Evolutionary conservation across 2,329 filamentous ascomycete genomes (phyloP).

Genomic region (Colletotrichum neosansevieriae): DNA sequence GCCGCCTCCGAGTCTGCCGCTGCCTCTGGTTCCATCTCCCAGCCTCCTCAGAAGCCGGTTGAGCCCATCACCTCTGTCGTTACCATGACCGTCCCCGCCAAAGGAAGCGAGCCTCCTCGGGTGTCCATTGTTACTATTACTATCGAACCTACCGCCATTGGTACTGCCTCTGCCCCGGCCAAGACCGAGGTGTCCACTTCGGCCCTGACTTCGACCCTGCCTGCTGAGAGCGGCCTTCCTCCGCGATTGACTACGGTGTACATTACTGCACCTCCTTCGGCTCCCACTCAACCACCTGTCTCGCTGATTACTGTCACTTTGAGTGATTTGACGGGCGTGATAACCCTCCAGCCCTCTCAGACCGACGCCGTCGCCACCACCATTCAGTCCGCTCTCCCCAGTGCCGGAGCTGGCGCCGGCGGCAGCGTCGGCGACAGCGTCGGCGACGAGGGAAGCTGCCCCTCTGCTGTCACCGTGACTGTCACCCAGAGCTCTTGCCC

Average conservation of each 20-base stretch:
- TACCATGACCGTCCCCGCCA: constrained; percentile 34
- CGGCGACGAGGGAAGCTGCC: constrained; percentile 27
- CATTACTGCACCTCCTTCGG: constrained; percentile 28
- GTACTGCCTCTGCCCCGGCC: constrained; percentile 16
- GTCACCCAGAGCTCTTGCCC: constrained; percentile 14
- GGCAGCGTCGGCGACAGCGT: constrained; percentile 1
- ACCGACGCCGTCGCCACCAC: constrained; percentile 26
- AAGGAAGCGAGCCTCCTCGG: constrained; percentile 20
- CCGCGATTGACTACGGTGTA: constrained; percentile 33
- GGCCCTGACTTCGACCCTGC: constrained; percentile 34
- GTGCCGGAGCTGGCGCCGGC: constrained; percentile 14
- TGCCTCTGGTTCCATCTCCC: not conserved
- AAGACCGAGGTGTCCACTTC: constrained; percentile 20
- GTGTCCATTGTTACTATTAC: constrained; percentile 37
- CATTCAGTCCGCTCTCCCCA: constrained; percentile 26
- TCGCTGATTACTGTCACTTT: constrained; percentile 40
- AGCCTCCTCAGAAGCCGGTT: constrained; percentile 16
- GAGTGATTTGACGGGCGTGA: constrained; percentile 31
- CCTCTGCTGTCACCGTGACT: constrained; percentile 37
- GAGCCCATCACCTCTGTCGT: constrained; percentile 39
- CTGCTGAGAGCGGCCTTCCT: constrained; percentile 24
- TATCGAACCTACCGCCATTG: constrained; percentile 28
- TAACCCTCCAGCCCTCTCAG: not conserved
- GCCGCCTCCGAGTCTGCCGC: constrained; percentile 7
- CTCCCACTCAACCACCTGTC: constrained; percentile 17